Percentiles rank a stretch among this genome's conserved stretches.
Conservation (phyloP, 2,329 filamentous ascomycete species). For the Hymenoscyphus fructigenus region DNA sequence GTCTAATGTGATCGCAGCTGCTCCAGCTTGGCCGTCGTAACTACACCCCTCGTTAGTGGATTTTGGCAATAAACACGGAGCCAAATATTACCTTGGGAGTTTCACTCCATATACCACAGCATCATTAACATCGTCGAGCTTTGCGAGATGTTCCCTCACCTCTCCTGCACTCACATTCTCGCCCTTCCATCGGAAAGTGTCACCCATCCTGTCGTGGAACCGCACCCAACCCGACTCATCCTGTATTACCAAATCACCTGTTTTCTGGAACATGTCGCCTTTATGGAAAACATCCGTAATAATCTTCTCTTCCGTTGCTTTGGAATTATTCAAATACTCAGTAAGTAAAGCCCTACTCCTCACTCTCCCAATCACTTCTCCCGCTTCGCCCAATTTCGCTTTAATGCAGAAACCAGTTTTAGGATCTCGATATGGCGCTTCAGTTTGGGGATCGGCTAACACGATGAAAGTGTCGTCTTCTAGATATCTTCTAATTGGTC, state of each 20-base stretch:
- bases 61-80: not conserved
- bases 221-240: slow-evolving; percentile 44
- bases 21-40: slow-evolving; percentile 50
- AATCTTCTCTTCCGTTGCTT: slow-evolving; percentile 46
- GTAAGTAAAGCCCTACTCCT: slow-evolving; percentile 41
- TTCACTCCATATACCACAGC: slow-evolving; percentile 46
- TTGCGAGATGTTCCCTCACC: slow-evolving; percentile 44
- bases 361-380: slow-evolving; percentile 46
- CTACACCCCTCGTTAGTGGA: slow-evolving; percentile 29
- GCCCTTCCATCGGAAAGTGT: slow-evolving; percentile 54
- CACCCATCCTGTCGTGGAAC: slow-evolving; percentile 50
- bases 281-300: slow-evolving; percentile 45
- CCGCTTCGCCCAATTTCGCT: slow-evolving; percentile 41
- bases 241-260: slow-evolving; percentile 45
- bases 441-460: slow-evolving; percentile 38
- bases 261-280: slow-evolving; percentile 46
- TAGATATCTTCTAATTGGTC: slow-evolving; percentile 40
- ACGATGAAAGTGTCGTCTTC: slow-evolving; percentile 45
- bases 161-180: slow-evolving; percentile 49
- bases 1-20: slow-evolving; percentile 45
- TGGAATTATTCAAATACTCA: slow-evolving; percentile 43
- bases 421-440: slow-evolving; percentile 43
- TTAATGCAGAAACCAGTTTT: slow-evolving; percentile 44
- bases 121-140: slow-evolving; percentile 42
- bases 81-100: slow-evolving; percentile 37